A percentile compares a stretch with the other conserved stretches of the same genome.
Conservation (phyloP, 208 protist species). For the Leishmania mexicana region DNA sequence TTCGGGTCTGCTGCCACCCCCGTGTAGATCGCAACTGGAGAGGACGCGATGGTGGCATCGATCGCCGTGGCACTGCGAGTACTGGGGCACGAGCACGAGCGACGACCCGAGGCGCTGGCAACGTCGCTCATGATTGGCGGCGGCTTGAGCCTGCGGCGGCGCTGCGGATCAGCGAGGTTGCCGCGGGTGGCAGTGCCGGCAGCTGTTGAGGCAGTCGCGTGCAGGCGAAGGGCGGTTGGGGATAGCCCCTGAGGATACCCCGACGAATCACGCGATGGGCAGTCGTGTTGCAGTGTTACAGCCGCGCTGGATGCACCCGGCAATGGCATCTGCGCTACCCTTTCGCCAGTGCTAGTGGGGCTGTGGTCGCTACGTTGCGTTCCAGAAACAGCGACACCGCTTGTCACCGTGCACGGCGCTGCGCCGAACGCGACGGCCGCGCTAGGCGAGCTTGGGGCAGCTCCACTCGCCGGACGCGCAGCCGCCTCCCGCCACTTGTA, state of each 20-base stretch:
- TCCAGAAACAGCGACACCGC: not conserved
- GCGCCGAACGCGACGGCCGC: not conserved
- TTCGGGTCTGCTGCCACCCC: not conserved
- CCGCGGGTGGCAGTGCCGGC: not conserved
- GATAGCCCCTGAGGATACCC: not conserved
- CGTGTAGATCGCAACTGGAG: not conserved
- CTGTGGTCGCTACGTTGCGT: not conserved
- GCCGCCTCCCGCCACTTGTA: not conserved
- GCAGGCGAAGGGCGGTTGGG: not conserved
- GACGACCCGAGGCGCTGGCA: not conserved
- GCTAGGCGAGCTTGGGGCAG: not conserved
- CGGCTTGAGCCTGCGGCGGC: not conserved
- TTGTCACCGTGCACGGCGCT: not conserved
- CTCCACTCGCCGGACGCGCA: not conserved
- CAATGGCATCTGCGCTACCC: not conserved
- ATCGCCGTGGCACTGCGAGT: not conserved
- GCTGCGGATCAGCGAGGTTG: not conserved
- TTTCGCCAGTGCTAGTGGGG: not conserved
- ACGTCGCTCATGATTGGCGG: not conserved
- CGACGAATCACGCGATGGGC: not conserved
- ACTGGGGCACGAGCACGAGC: conserved; percentile 9
- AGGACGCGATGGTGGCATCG: not conserved
- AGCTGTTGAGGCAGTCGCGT: not conserved
- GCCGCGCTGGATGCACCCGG: not conserved
- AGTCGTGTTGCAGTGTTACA: not conserved